Evolutionary conservation across 2,329 filamentous ascomycete genomes (phyloP).

Genomic region (Incumbomyces delicatus): DNA sequence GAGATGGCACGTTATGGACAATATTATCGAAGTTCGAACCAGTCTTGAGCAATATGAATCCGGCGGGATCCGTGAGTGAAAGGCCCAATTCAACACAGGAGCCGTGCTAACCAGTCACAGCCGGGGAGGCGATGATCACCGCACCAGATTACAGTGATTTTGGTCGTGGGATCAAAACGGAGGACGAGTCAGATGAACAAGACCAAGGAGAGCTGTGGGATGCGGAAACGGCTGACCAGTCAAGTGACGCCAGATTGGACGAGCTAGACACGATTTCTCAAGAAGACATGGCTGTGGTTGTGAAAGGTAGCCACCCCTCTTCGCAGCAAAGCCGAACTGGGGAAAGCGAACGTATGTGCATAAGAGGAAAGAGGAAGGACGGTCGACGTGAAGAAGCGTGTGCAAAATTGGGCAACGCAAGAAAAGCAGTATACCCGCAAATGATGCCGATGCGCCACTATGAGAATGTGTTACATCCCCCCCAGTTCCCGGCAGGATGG

Average conservation of each 20-base stretch:
- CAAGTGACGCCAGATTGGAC: background rate
- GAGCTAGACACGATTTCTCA: background rate
- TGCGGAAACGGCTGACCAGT: background rate
- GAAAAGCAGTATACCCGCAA: background rate
- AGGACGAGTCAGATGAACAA: slow-evolving; percentile 2
- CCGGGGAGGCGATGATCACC: slow-evolving; percentile 15
- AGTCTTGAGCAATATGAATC: slow-evolving; percentile 17
- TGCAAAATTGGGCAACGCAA: too few relatives aligned
- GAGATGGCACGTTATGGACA: slow-evolving; percentile 11
- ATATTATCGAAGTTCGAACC: slow-evolving; percentile 16
- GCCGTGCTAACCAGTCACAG: slow-evolving; percentile 7
- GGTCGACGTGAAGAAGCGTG: too few relatives aligned
- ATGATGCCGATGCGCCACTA: background rate
- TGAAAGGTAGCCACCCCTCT: background rate
- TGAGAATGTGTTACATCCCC: background rate
- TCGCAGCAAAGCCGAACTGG: background rate
- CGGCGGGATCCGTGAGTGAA: slow-evolving; percentile 16
- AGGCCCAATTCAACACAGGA: background rate
- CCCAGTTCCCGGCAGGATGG: background rate
- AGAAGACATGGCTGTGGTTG: background rate
- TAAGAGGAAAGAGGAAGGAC: background rate
- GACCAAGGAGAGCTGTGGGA: background rate
- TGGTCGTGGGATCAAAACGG: slow-evolving; percentile 1
- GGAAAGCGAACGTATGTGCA: background rate
- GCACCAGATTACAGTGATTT: slow-evolving; percentile 7